Conservation (phyloP, 2,329 filamentous ascomycete genomes). For the Penicillium occitanis region DNA sequence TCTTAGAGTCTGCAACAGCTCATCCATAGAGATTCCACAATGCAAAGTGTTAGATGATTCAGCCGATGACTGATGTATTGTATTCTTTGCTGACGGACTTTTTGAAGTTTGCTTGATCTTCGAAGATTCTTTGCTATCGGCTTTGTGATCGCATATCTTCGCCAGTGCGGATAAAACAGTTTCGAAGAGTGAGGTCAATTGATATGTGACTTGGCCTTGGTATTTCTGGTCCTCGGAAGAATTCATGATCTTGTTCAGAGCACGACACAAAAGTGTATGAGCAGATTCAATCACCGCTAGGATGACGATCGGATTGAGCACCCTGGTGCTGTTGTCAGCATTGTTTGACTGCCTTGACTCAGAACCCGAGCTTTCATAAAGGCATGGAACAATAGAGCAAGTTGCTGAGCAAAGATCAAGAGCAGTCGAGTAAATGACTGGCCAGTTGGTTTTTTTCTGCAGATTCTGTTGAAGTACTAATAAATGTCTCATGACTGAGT, state of each 20-base stretch:
- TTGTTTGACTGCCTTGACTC: not conserved
- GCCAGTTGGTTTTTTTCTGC: slow-evolving; percentile 30
- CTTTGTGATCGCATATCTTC: slow-evolving; percentile 27
- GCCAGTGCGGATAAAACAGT: slow-evolving; percentile 30
- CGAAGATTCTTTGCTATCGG: slow-evolving; percentile 8
- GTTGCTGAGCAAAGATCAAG: slow-evolving; percentile 34
- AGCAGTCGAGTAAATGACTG: slow-evolving; percentile 27
- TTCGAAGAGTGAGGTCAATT: slow-evolving; percentile 38
- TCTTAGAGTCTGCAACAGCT: slow-evolving; percentile 26
- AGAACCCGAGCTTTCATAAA: slow-evolving; percentile 7
- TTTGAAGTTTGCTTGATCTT: not conserved
- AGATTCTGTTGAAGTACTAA: slow-evolving; percentile 36
- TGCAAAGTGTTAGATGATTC: not conserved
- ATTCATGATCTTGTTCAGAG: slow-evolving; percentile 30
- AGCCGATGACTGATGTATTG: not conserved
- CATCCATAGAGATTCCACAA: slow-evolving; percentile 20
- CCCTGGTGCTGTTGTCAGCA: slow-evolving; percentile 2
- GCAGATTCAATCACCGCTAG: slow-evolving; percentile 29
- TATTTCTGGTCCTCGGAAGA: slow-evolving; percentile 21
- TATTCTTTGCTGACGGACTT: slow-evolving; percentile 13
- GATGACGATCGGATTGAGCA: slow-evolving; percentile 15
- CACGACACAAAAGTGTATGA: slow-evolving; percentile 30
- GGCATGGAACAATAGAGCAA: slow-evolving; percentile 27
- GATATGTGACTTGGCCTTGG: slow-evolving; percentile 33
- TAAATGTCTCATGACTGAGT: slow-evolving; percentile 36